These are phyloP conservation scores for Anthracocystis walkeri DNA, from an alignment of 1,284 basidiomycete species.

Conservation along the genomic window DNA sequence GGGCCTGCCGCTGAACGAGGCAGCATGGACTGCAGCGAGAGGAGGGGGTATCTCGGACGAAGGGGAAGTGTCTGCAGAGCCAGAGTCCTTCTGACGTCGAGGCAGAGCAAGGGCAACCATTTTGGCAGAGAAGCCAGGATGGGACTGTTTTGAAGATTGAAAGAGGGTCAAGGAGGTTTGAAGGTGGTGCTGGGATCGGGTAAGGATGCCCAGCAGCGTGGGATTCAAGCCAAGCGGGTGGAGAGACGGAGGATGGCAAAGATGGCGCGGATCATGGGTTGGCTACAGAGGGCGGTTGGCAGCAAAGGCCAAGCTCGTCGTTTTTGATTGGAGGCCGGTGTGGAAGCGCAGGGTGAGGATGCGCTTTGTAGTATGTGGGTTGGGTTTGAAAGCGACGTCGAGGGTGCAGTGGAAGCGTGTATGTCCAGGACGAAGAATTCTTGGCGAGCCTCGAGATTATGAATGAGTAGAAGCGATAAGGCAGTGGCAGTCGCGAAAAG, in stretches of 20 bases:
- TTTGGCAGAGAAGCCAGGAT: neutral
- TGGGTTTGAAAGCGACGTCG: neutral
- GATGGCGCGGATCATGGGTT: slow-evolving; percentile 52
- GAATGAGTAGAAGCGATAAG: neutral
- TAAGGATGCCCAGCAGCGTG: slow-evolving; percentile 39
- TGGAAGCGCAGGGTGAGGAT: slow-evolving; percentile 4
- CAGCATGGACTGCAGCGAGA: slow-evolving; percentile 24
- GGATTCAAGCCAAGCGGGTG: slow-evolving; percentile 52
- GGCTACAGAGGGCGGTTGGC: slow-evolving; percentile 49
- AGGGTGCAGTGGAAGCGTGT: neutral
- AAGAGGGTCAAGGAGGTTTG: slow-evolving; percentile 43
- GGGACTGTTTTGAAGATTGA: neutral
- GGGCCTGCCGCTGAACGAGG: slow-evolving; percentile 18
- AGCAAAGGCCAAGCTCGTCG: slow-evolving; percentile 50
- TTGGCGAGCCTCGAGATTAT: neutral
- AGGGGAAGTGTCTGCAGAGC: slow-evolving; percentile 19
- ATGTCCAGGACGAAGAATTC: neutral
- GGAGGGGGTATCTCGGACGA: slow-evolving; percentile 35
- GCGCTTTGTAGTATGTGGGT: slow-evolving; percentile 3
- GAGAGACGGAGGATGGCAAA: slow-evolving; percentile 45
- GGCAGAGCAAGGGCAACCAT: slow-evolving; percentile 49
- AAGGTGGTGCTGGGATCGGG: slow-evolving; percentile 49
- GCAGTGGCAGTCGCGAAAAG: neutral
- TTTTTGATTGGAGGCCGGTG: neutral
- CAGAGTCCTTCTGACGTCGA: slow-evolving; percentile 39